A percentile compares a stretch with the other conserved stretches of the same genome.
Evolutionary conservation across 345 rosid genomes (phyloP).

Genomic region (Alliaria petiolata): DNA sequence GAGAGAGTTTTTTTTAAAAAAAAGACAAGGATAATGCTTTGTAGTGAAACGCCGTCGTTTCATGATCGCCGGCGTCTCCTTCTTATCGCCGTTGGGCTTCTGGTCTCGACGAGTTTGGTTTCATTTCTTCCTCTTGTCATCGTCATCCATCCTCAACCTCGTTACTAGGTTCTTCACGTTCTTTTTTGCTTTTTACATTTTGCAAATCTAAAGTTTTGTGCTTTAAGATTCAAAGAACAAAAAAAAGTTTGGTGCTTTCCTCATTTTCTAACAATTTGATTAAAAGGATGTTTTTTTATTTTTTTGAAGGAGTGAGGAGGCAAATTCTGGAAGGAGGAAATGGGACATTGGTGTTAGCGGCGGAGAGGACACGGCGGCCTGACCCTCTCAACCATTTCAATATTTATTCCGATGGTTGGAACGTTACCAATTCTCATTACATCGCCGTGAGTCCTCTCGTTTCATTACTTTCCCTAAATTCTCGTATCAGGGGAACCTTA

Average conservation of each 20-base stretch:
- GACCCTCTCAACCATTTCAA: slow-evolving; percentile 60
- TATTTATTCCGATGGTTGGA: slow-evolving; percentile 70
- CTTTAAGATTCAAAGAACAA: too few relatives aligned
- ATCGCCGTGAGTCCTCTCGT: slow-evolving; percentile 54
- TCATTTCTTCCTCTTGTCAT: slow-evolving; percentile 21
- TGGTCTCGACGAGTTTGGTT: slow-evolving; percentile 23
- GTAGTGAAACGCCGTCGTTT: slow-evolving; percentile 7
- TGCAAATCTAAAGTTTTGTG: background rate
- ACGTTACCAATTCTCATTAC: slow-evolving; percentile 58
- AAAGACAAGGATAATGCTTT: background rate
- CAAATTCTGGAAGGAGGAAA: slow-evolving; percentile 26
- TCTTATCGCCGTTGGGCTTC: background rate
- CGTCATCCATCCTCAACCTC: slow-evolving; percentile 20
- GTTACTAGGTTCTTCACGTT: slow-evolving; percentile 31
- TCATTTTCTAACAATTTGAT: background rate
- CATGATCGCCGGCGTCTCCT: slow-evolving; percentile 20
- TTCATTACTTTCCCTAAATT: background rate
- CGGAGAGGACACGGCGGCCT: slow-evolving; percentile 56
- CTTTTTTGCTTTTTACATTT: background rate
- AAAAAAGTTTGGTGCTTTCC: too few relatives aligned
- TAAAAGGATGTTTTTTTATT: background rate
- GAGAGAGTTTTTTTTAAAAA: background rate
- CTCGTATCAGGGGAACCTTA: too few relatives aligned
- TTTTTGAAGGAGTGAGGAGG: slow-evolving; percentile 26
- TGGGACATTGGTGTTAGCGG: slow-evolving; percentile 54